A percentile compares a stretch with the other conserved stretches of the same genome.
These are phyloP conservation scores for Botryotinia narcissicola DNA, from an alignment of 2,329 filamentous ascomycete genomes.

Conservation along the genomic window DNA sequence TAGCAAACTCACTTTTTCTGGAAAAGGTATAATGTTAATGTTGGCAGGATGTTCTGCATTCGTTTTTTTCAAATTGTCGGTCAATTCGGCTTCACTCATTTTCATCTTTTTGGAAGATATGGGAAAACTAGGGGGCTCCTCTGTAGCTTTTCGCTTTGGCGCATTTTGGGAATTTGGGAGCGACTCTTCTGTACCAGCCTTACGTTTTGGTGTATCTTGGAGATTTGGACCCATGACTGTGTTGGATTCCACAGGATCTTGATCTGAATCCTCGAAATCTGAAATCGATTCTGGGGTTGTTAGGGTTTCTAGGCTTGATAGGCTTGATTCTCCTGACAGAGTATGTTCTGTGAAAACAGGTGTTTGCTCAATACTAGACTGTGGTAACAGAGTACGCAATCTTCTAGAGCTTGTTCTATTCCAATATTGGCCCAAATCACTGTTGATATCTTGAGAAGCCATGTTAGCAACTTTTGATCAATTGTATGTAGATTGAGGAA, in stretches of 20 bases:
- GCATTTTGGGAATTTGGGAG: not conserved
- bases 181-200: not conserved
- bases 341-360: not conserved
- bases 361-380: not conserved
- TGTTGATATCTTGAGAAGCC: not conserved
- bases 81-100: slow-evolving; percentile 44
- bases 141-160: slow-evolving; percentile 68
- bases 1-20: slow-evolving; percentile 67
- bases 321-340: not conserved
- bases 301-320: not conserved
- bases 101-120: slow-evolving; percentile 65
- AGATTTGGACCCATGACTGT: not conserved
- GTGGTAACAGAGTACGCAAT: not conserved
- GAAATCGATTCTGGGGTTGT: not conserved
- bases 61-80: slow-evolving; percentile 46
- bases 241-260: not conserved
- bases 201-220: not conserved
- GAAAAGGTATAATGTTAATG: slow-evolving; percentile 74
- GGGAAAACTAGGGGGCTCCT: slow-evolving; percentile 59
- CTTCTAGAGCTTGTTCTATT: not conserved
- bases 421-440: not conserved
- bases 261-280: not conserved
- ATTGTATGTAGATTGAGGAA: not conserved
- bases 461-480: slow-evolving; percentile 1
- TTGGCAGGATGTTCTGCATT: slow-evolving; percentile 51